Evolutionary conservation across 805 yeast species (phyloP).

Genomic region (Candida vartiovaarae): DNA sequence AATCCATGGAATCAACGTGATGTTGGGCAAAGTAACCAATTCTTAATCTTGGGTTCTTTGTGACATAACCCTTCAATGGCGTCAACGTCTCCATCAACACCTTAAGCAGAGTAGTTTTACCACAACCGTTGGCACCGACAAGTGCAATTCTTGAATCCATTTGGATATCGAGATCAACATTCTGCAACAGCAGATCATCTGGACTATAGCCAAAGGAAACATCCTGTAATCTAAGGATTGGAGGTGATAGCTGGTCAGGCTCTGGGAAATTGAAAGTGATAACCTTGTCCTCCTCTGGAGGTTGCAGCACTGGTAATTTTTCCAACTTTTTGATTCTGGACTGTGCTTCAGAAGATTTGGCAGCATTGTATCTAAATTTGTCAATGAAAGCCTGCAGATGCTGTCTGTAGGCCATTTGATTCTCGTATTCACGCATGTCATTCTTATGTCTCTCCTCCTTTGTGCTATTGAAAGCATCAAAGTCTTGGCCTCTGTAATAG

Average conservation of each 20-base stretch:
- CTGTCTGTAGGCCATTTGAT: slow-evolving; percentile 91
- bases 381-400: slow-evolving; percentile 94
- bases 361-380: slow-evolving; percentile 95
- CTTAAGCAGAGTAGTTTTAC: slow-evolving; percentile 93
- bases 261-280: slow-evolving; percentile 90
- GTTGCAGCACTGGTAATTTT: slow-evolving; percentile 84
- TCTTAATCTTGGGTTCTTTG: slow-evolving; percentile 78
- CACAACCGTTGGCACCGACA: slow-evolving; percentile 99
- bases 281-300: slow-evolving; percentile 87
- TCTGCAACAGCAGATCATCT: slow-evolving; percentile 51
- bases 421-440: slow-evolving; percentile 91
- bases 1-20: slow-evolving; percentile 96
- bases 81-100: slow-evolving; percentile 69
- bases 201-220: slow-evolving; percentile 82
- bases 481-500: slow-evolving; percentile 90
- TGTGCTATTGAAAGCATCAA: slow-evolving; percentile 87
- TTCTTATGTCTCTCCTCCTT: slow-evolving; percentile 93
- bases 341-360: slow-evolving; percentile 95
- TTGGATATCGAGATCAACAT: slow-evolving; percentile 86
- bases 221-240: slow-evolving; percentile 79
- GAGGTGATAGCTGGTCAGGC: slow-evolving; percentile 89
- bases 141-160: slow-evolving; percentile 93
- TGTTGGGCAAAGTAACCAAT: slow-evolving; percentile 98
- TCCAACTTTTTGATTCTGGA: slow-evolving; percentile 95
- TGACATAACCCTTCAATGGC: slow-evolving; percentile 74